Evolutionary conservation across 768 basidiomycete genomes (phyloP).

Genomic region (Dacryopinax primogenitus): DNA sequence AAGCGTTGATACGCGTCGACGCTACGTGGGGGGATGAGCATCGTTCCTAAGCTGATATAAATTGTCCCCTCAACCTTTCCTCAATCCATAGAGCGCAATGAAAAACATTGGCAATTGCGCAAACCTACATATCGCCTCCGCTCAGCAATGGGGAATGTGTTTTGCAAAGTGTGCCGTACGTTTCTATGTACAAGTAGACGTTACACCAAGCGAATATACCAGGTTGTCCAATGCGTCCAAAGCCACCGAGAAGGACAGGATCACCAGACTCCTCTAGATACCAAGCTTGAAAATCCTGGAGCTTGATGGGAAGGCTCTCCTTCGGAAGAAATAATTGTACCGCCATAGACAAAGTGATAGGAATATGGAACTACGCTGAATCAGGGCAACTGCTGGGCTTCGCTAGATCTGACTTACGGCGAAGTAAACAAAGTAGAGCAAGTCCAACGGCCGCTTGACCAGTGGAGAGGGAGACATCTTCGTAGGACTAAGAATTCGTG

Average conservation of each 20-base stretch:
- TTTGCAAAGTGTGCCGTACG: not conserved
- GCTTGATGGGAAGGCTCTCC: constrained; percentile 17
- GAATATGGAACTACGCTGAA: constrained; percentile 24
- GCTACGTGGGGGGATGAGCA: constrained; percentile 26
- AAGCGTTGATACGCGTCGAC: constrained; percentile 41
- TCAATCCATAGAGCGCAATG: constrained; percentile 47
- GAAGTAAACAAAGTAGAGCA: constrained; percentile 26
- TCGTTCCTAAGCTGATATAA: not conserved
- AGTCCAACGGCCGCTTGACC: constrained; percentile 15
- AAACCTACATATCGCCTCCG: constrained; percentile 31
- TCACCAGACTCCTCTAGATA: constrained; percentile 6
- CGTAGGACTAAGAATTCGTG: not conserved
- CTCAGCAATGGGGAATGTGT: not conserved
- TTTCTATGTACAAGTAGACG: not conserved
- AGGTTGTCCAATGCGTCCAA: constrained; percentile 2
- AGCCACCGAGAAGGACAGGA: constrained; percentile 7
- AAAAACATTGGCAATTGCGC: constrained; percentile 71
- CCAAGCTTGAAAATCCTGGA: constrained; percentile 17
- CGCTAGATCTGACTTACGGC: constrained; percentile 18
- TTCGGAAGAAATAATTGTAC: constrained; percentile 28
- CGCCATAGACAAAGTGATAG: constrained; percentile 27
- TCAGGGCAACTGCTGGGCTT: not conserved
- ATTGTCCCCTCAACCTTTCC: constrained; percentile 33
- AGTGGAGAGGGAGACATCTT: not conserved
- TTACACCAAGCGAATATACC: constrained; percentile 1